These are phyloP conservation scores for Geranium rotundifolium DNA, from an alignment of 345 rosid genomes.

Conservation along the genomic window DNA sequence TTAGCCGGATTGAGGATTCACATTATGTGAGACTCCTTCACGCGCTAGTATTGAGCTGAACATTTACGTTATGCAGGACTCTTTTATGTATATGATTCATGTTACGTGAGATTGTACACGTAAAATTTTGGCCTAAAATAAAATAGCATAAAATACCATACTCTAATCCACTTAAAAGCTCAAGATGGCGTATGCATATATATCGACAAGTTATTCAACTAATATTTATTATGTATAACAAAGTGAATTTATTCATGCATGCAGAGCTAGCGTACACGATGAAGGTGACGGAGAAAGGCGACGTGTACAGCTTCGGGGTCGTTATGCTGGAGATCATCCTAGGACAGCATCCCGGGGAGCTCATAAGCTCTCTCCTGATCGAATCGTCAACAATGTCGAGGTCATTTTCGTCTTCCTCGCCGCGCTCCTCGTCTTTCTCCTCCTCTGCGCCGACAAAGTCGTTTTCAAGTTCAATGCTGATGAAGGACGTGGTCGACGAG, in stretches of 20 bases:
- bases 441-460: background rate
- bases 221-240: no score
- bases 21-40: no score
- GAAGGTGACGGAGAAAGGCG: constrained; percentile 23
- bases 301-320: constrained; percentile 29
- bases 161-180: no score
- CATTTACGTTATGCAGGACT: no score
- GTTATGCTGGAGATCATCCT: constrained; percentile 15
- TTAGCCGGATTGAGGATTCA: no score
- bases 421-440: background rate
- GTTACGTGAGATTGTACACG: no score
- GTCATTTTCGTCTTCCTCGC: background rate
- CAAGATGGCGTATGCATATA: no score
- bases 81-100: no score
- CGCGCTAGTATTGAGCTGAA: no score
- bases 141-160: no score
- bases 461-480: background rate
- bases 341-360: constrained; percentile 23
- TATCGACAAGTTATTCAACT: no score
- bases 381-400: background rate
- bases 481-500: constrained; percentile 16
- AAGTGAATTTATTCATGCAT: background rate
- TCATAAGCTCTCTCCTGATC: background rate
- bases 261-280: constrained; percentile 32
- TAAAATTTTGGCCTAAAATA: no score